Conservation (phyloP, 1,284 basidiomycete genomes). For the Puccinia polysora region DNA sequence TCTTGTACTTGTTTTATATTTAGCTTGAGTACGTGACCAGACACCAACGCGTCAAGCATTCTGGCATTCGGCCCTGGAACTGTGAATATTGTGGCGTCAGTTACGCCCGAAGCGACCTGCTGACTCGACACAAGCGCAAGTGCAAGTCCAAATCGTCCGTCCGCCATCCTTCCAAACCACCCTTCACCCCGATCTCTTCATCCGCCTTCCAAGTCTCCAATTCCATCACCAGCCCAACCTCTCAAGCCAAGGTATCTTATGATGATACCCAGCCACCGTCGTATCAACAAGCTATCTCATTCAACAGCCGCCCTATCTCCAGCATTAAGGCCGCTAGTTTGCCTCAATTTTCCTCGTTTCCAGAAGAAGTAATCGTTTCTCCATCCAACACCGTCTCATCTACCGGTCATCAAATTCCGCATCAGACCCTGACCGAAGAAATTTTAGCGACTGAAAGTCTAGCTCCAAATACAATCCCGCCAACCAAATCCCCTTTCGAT, state of each 20-base stretch:
- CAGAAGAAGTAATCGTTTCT: no score
- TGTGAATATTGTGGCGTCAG: constrained; percentile 22
- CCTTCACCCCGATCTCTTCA: not conserved
- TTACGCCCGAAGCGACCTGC: constrained; percentile 31
- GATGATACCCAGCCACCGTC: constrained; percentile 11
- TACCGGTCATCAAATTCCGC: no score
- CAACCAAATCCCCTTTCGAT: not conserved
- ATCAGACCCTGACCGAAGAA: no score
- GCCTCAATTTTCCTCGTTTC: not conserved
- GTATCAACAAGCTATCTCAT: constrained; percentile 12
- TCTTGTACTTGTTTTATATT: not conserved
- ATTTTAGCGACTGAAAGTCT: not conserved
- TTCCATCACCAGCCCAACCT: not conserved
- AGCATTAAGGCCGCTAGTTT: not conserved
- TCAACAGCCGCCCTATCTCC: not conserved
- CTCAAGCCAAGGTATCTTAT: not conserved
- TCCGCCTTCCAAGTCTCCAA: not conserved
- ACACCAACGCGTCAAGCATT: constrained; percentile 30
- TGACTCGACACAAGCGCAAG: constrained; percentile 20
- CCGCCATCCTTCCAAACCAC: not conserved
- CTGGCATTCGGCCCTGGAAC: constrained; percentile 25
- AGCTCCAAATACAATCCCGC: not conserved
- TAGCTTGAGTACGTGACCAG: constrained; percentile 37
- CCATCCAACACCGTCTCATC: no score
- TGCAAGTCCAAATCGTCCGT: constrained; percentile 2